Evolutionary conservation across 257 asterid genomes (phyloP), one percentile per base, ranked within the genome.

Genomic region (Datura wrightii): DNA sequence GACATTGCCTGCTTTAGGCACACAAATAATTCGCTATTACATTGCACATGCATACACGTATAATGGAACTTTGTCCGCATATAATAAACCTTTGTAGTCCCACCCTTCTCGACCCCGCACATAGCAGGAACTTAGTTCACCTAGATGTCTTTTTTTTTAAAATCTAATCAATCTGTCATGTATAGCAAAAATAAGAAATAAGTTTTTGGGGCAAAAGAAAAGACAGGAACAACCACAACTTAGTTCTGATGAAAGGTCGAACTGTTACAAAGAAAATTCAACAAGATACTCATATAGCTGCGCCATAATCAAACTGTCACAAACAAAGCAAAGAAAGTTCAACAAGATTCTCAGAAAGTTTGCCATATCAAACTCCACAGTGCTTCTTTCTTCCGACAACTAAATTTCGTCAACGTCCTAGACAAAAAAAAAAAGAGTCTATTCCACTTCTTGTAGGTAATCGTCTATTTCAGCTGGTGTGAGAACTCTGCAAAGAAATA

Each of bases 361-460:
- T 3, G 15, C 19, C 31, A 50, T 48, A 74, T 50, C 9, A 76
- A 76, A 69, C 56, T 48, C 19, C 42, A 48, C 42, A n/a, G 31
- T 7, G 59, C 59, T 71, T 31, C 3, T 50, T 52, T 76, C 14
- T 24, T 24, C 44, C 31, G 82, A 50, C 46, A 78, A 36, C 63
- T 52, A 52, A 78, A 31, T 52, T 76, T 52, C 7, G 24, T 13
- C 63, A 8, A 52, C 14, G 14, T 16, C 36, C 44, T 2, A 31
- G 82, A 52, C 15, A 5, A 7, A 24, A 24, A n/a, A n/a, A 48
- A 52, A 76, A 52, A 78, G 63, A 52, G 19, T 69, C 88, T 92
- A 97, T 81, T 95, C 99, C 42, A 94, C 98, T 90, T 97, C 98
- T 84, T 94, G 97, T 76, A 97, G 92, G 90, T 94, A 97, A 89